phyloP scores from a whole-genome alignment of 352 stramenopile genomes.

The Globisporangium barbulae region DNA sequence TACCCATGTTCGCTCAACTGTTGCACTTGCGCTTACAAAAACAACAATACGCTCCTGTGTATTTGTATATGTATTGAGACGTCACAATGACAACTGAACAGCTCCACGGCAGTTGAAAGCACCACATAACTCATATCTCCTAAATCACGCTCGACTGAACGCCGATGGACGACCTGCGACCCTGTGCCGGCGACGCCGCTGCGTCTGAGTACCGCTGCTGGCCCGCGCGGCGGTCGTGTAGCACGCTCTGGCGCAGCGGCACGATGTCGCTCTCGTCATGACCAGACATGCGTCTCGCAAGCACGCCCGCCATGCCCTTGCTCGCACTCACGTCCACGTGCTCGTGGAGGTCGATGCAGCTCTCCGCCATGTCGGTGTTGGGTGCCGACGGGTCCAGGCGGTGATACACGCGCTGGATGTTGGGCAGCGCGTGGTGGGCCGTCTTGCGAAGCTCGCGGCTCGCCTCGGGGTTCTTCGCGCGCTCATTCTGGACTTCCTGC shows the following conservation, averaged over 20 bases:
- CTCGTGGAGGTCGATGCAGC: slow-evolving; percentile 7
- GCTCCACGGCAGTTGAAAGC: not conserved
- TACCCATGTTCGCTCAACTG: not conserved
- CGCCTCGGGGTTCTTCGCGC: not conserved
- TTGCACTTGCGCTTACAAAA: not conserved
- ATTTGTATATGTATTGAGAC: not conserved
- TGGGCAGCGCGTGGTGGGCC: not conserved
- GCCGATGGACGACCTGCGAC: not conserved
- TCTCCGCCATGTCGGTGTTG: not conserved
- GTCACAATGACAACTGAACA: not conserved
- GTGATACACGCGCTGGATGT: slow-evolving; percentile 14
- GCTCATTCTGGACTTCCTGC: slow-evolving; percentile 5
- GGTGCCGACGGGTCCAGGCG: slow-evolving; percentile 9
- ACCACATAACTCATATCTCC: not conserved
- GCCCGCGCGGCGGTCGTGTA: not conserved
- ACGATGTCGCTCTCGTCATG: slow-evolving; percentile 10
- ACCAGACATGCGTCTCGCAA: not conserved
- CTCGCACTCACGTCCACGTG: slow-evolving; percentile 10
- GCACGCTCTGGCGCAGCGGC: not conserved
- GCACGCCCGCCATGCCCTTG: slow-evolving; percentile 4
- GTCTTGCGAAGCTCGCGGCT: slow-evolving; percentile 5
- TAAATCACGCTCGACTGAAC: not conserved
- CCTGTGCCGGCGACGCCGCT: not conserved
- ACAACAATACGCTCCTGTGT: not conserved
- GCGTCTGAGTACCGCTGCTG: slow-evolving; percentile 12